Evolutionary conservation across 495 filamentous ascomycete species (phyloP), one percentile per base, ranked within the genome.

Genomic region (Penicillium subrubescens): DNA sequence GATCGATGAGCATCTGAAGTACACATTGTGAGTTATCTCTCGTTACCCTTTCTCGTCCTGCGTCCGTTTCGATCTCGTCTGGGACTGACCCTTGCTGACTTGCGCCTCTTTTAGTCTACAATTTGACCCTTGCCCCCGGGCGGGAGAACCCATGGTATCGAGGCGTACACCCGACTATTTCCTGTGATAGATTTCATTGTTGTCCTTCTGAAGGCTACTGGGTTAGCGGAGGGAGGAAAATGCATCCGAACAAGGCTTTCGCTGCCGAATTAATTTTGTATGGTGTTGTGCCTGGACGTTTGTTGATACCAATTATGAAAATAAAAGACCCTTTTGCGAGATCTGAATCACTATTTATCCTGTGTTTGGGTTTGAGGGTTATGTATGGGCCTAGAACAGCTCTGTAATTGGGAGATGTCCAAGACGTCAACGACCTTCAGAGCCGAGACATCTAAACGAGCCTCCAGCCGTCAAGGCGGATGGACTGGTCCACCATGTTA

Each of bases 1-100:
- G 79, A 99, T 99, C 78, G 95, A 99, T 65, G 95, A 99, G 80
- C 93, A 99, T 79, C 81, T 99, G 78, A 98, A 99, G 83, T 99
- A 98, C 77, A 99, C 95, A 71, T 99, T 99, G 95, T 99, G 86
- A 80, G 93, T 90, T 34, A 31, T 15, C 59, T 17, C 21, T 25
- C 35, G 23, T 31, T 25, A 27, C n/a, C 29, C 29, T 27, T 34
- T 10, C 21, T 8, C 21, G 2, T 2, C 21, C 8, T 12, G 10
- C 2, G 0, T 8, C 12, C 8, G 8, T 14, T 23, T 43, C 7
- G 4, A 43, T n/a, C 15, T 17, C 39, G 14, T 5, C 15, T 8
- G 15, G 39, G 12, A 43, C 10, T 39, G 54, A 58, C 15, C 19
- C 19, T 31, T 57, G 46, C 56, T 62, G 65, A 72, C 76, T 46